These are phyloP conservation scores for Vanilla planifolia DNA, from an alignment of 106 monocot species.

Conservation along the genomic window DNA sequence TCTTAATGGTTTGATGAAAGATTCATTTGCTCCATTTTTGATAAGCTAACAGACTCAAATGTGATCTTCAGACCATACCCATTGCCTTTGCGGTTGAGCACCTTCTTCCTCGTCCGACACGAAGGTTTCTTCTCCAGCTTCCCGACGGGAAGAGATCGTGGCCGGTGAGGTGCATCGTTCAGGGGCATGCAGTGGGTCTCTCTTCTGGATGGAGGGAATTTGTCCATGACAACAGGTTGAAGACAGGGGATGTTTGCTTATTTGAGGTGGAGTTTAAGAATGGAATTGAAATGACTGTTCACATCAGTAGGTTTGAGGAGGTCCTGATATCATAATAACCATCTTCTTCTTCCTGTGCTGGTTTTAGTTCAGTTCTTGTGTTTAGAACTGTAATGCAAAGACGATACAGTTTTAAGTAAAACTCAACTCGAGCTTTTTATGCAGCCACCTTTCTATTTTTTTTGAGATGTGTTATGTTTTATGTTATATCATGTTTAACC, in stretches of 20 bases:
- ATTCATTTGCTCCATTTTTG: too few relatives aligned
- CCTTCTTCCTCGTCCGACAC: slow-evolving; percentile 7
- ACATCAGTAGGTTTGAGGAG: slow-evolving; percentile 8
- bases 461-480: too few relatives aligned
- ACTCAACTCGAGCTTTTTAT: too few relatives aligned
- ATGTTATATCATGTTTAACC: too few relatives aligned
- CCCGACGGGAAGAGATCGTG: slow-evolving; percentile 8
- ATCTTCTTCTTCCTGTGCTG: too few relatives aligned
- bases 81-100: slow-evolving; percentile 4
- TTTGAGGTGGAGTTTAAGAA: slow-evolving; percentile 9
- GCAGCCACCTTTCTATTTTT: too few relatives aligned
- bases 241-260: slow-evolving; percentile 21
- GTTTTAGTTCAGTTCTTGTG: too few relatives aligned
- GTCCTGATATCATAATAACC: too few relatives aligned
- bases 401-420: too few relatives aligned
- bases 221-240: slow-evolving; percentile 15
- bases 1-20: too few relatives aligned
- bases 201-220: slow-evolving; percentile 12
- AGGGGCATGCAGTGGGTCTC: neutral
- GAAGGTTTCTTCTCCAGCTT: slow-evolving; percentile 4
- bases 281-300: slow-evolving; percentile 7
- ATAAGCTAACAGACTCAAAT: too few relatives aligned
- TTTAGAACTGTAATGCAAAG: too few relatives aligned
- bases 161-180: neutral
- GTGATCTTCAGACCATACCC: slow-evolving; percentile 10